Evolutionary conservation across 2,329 filamentous ascomycete species (phyloP), one percentile per base, ranked within the genome.

Genomic region (Xylariaceae sp.): DNA sequence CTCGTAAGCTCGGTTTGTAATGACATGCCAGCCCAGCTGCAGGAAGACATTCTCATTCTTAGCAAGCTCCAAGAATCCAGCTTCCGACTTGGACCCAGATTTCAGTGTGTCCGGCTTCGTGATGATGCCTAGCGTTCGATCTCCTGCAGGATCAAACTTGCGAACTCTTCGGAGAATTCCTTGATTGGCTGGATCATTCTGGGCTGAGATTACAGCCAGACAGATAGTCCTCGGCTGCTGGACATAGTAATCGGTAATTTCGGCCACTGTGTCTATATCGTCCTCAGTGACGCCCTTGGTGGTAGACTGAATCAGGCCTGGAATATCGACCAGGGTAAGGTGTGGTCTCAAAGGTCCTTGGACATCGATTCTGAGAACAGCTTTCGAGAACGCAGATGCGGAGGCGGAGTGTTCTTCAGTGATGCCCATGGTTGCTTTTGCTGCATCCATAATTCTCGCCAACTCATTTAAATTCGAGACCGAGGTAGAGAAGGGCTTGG

Each of bases 161-260:
- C 65, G 59, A 0, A 73, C 71, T 31, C 70, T 63, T 2, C 61
- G 60, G 0, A 77, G 51, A 10, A 77, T 71, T 1, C 60, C 62
- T 47, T 79, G 74, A 47, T 73, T 73, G 0, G 69, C 67, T 50
- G 67, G 63, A 48, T 76, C 72, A 41, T 71, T 73, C 13, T 69
- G 69, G 0, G 73, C 75, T 5, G 70, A 71, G 3, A 79, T 58
- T 0, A 79, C 73, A 1, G 75, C 73, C 2, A 80, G 64, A 31
- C 75, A 74, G 34, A 79, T 74, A 31, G 71, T 77, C 22, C 72
- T 63, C 5, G 68, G 61, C 22, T 74, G 66, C 7, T 60, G 57
- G 51, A 78, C 74, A 45, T 78, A 78, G 6, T 45, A 40, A 5
- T 59, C 58, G 0, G 66, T 68, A 14, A 70, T 67, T 14, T 63